phyloP scores from a whole-genome alignment of 2,329 filamentous ascomycete genomes.

The Magnaporthiopsis incrustans region DNA sequence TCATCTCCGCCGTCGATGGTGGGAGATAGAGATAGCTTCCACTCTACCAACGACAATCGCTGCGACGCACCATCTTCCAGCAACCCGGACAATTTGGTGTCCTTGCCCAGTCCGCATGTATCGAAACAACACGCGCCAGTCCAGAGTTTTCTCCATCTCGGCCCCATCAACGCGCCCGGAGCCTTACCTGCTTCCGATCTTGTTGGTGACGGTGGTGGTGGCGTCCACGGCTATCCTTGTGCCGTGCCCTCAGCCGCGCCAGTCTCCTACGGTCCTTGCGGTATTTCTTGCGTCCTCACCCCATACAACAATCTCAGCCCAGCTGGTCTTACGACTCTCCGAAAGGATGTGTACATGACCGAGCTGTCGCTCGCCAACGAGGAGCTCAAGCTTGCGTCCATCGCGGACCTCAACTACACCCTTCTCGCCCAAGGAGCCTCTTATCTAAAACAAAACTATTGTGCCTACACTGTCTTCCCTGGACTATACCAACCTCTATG shows the following conservation, averaged over 20 bases:
- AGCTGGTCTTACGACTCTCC: background rate
- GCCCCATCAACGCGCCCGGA: background rate
- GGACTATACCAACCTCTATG: background rate
- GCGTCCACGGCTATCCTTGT: background rate
- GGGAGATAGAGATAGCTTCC: too few species aligned
- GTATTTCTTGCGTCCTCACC: background rate
- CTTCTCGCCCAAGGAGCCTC: background rate
- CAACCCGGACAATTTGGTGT: background rate
- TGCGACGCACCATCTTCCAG: too few species aligned
- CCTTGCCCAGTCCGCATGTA: background rate
- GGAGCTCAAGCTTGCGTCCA: background rate
- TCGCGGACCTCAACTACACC: conserved; percentile 5
- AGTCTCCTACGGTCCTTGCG: background rate
- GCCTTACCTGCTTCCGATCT: background rate
- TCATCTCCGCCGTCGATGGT: conserved; percentile 4
- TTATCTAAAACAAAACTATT: conserved; percentile 6
- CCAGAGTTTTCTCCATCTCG: background rate
- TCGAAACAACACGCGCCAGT: background rate
- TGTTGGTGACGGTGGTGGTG: background rate
- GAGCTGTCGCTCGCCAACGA: conserved; percentile 3
- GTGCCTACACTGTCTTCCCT: background rate
- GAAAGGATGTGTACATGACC: background rate
- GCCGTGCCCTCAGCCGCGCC: too few species aligned
- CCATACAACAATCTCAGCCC: background rate
- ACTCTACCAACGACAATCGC: background rate